Evolutionary conservation across 2,329 filamentous ascomycete species (phyloP).

Genomic region (Arthrobotrys conoides): DNA sequence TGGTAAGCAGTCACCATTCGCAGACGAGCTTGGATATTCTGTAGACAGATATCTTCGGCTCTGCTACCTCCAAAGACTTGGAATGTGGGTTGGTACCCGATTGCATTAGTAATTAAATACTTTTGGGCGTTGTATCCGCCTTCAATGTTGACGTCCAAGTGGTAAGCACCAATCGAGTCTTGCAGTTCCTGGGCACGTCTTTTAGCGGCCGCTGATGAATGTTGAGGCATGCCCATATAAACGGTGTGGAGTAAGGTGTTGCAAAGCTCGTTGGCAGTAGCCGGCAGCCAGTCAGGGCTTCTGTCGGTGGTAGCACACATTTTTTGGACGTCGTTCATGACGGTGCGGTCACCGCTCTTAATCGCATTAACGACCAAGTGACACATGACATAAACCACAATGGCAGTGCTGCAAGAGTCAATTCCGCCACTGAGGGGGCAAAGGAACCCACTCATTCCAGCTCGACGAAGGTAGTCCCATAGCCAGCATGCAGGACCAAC

Average conservation of each 20-base stretch:
- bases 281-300: slow-evolving; percentile 1
- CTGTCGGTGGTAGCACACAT: not conserved
- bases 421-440: not conserved
- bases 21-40: slow-evolving; percentile 3
- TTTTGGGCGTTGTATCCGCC: not conserved
- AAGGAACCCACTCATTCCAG: slow-evolving; percentile 4
- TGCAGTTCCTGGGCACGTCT: not conserved
- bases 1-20: slow-evolving; percentile 8
- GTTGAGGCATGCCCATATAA: slow-evolving; percentile 3
- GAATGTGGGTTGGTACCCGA: not conserved
- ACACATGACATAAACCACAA: slow-evolving; percentile 9
- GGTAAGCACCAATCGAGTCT: not conserved
- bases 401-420: slow-evolving; percentile 1
- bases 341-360: not conserved
- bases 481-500: slow-evolving; percentile 8
- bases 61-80: slow-evolving; percentile 2
- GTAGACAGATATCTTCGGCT: slow-evolving; percentile 1
- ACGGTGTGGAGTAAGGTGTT: not conserved
- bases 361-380: slow-evolving; percentile 6
- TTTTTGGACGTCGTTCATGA: not conserved
- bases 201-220: not conserved
- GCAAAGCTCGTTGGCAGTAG: not conserved
- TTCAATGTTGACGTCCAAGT: slow-evolving; percentile 1
- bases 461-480: not conserved
- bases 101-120: not conserved